These are phyloP conservation scores for Syncephalastrum racemosum DNA, from an alignment of 371 early-diverging fungal genomes.

Conservation along the genomic window DNA sequence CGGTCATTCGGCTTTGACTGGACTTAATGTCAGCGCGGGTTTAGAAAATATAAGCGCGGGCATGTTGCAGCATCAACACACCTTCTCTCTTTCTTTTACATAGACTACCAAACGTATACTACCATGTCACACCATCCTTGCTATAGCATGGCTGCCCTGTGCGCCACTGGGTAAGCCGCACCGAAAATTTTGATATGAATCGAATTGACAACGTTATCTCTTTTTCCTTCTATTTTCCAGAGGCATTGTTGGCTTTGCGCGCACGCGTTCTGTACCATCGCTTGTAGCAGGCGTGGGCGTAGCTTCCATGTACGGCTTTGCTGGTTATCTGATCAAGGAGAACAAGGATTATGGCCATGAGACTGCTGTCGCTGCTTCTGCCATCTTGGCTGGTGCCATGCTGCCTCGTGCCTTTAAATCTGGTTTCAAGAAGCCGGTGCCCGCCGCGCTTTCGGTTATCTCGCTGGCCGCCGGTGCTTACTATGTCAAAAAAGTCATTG, in stretches of 20 bases:
- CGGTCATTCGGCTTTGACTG: no score
- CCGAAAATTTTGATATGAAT: slow-evolving; percentile 39
- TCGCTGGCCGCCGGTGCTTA: slow-evolving; percentile 46
- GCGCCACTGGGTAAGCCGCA: slow-evolving; percentile 28
- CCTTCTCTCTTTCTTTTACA: no score
- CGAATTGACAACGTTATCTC: slow-evolving; percentile 31
- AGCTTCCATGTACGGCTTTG: slow-evolving; percentile 57
- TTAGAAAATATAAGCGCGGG: no score
- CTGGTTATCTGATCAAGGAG: slow-evolving; percentile 61
- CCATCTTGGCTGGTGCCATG: slow-evolving; percentile 58
- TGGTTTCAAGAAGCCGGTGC: slow-evolving; percentile 44
- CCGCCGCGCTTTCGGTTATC: slow-evolving; percentile 34
- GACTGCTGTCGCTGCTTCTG: slow-evolving; percentile 59
- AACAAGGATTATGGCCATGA: slow-evolving; percentile 70
- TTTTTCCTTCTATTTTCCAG: slow-evolving; percentile 42
- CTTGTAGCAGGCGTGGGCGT: slow-evolving; percentile 67
- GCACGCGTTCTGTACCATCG: slow-evolving; percentile 59
- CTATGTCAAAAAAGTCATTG: slow-evolving; percentile 51
- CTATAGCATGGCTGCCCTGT: slow-evolving; percentile 45
- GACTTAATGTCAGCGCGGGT: no score
- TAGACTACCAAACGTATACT: neutral
- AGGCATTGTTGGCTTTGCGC: slow-evolving; percentile 62
- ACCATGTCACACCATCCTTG: slow-evolving; percentile 45
- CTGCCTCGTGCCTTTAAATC: slow-evolving; percentile 58
- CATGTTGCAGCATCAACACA: no score